These are phyloP conservation scores for Leonotis leonurus DNA, from an alignment of 257 asterid species.

Conservation along the genomic window DNA sequence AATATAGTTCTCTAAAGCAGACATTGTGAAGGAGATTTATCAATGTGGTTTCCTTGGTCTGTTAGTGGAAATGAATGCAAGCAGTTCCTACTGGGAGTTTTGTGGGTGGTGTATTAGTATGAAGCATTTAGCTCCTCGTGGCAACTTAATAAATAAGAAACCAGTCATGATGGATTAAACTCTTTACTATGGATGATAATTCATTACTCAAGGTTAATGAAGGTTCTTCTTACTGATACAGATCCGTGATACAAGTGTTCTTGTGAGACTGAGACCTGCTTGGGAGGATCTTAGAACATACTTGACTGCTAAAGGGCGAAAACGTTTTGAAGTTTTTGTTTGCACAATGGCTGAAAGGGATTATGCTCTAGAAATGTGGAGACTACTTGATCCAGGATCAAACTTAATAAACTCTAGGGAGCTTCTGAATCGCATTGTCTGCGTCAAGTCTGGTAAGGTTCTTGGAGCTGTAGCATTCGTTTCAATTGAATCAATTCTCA, in stretches of 20 bases:
- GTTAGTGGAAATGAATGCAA: background rate
- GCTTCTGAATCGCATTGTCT: constrained; percentile 77
- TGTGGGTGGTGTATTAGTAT: background rate
- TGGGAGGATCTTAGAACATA: constrained; percentile 98
- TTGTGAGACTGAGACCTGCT: constrained; percentile 96
- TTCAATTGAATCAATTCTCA: background rate
- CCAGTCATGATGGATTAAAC: background rate
- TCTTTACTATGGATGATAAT: background rate
- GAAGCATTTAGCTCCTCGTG: constrained; percentile 6
- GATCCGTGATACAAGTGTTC: constrained; percentile 98
- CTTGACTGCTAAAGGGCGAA: constrained; percentile 92
- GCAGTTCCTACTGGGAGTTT: constrained; percentile 4
- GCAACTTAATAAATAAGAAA: background rate
- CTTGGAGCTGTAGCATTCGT: background rate
- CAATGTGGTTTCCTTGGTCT: background rate
- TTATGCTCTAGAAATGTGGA: constrained; percentile 99
- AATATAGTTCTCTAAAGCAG: background rate
- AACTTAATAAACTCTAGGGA: constrained; percentile 67
- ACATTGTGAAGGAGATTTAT: background rate
- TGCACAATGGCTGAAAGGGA: constrained; percentile 99
- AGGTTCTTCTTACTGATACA: constrained; percentile 21
- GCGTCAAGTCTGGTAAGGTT: constrained; percentile 84
- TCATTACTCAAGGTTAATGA: background rate
- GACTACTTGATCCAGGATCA: constrained; percentile 96
- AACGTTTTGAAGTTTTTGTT: constrained; percentile 95